Conservation (phyloP, 2,329 filamentous ascomycete genomes). For the Huntiella abstrusa region DNA sequence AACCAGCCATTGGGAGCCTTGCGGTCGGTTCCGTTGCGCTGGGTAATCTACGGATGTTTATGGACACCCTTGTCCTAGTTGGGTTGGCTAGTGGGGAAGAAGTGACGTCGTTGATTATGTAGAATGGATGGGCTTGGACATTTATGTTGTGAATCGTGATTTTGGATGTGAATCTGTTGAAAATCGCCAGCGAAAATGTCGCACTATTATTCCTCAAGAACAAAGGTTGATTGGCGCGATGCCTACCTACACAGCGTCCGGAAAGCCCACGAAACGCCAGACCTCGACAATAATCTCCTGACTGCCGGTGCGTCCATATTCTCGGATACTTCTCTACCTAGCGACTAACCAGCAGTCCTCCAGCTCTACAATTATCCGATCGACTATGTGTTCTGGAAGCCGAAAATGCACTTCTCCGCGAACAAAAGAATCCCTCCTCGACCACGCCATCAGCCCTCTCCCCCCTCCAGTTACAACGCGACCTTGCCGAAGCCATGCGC, state of each 20-base stretch:
- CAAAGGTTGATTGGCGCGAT: conserved; percentile 45
- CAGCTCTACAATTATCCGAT: conserved; percentile 48
- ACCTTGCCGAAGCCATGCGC: conserved; percentile 60
- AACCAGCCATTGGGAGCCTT: background rate
- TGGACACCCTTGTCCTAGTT: too few relatives aligned
- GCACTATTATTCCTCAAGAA: conserved; percentile 1
- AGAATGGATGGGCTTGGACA: too few relatives aligned
- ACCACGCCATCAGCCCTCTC: conserved; percentile 6
- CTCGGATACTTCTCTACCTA: background rate
- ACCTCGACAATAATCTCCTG: conserved; percentile 47
- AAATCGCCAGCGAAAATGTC: conserved; percentile 5
- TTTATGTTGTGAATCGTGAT: too few relatives aligned
- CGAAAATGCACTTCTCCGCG: conserved; percentile 27
- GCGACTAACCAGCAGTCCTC: background rate
- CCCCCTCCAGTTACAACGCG: conserved; percentile 36
- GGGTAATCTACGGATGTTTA: conserved; percentile 4
- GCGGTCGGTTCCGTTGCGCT: background rate
- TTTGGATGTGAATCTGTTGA: too few relatives aligned
- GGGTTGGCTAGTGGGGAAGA: background rate
- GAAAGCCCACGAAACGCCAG: conserved; percentile 48
- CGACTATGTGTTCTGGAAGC: conserved; percentile 45
- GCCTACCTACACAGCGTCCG: conserved; percentile 63
- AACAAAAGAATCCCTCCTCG: conserved; percentile 13
- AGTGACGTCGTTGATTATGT: background rate
- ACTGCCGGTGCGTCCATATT: conserved; percentile 46